Evolutionary conservation across 345 rosid species (phyloP).

Genomic region (Anastatica hierochuntica): DNA sequence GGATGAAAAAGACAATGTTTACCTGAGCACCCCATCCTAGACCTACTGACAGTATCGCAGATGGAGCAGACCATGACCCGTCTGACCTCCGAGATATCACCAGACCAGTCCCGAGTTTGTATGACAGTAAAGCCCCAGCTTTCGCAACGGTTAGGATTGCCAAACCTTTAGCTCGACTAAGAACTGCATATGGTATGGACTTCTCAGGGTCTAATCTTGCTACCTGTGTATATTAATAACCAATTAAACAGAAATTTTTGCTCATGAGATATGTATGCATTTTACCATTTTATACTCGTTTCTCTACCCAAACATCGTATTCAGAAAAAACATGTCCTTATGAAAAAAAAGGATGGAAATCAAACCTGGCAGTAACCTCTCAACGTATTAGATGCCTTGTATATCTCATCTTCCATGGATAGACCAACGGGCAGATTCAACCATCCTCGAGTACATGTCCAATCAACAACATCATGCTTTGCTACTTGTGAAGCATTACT

Average conservation of each 20-base stretch:
- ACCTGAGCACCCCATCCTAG: conserved; percentile 99
- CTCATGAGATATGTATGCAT: background rate
- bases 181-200: conserved; percentile 71
- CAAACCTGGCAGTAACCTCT: conserved; percentile 67
- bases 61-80: conserved; percentile 99
- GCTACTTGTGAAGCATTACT: conserved; percentile 93
- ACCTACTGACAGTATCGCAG: conserved; percentile 71
- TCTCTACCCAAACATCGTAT: background rate
- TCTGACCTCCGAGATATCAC: conserved; percentile 72
- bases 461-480: conserved; percentile 86
- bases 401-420: conserved; percentile 92
- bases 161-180: conserved; percentile 75
- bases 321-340: too few species aligned
- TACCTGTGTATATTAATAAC: conserved; percentile 35
- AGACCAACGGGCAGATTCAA: conserved; percentile 85
- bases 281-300: too few species aligned
- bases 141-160: conserved; percentile 87
- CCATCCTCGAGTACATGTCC: conserved; percentile 95
- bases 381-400: conserved; percentile 78
- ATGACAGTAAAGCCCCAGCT: conserved; percentile 69
- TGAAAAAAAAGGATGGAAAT: background rate
- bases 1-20: conserved; percentile 1
- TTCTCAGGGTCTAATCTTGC: conserved; percentile 74
- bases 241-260: background rate
- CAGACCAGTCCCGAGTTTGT: conserved; percentile 84